Percentiles rank a stretch among this genome's conserved stretches.
Evolutionary conservation across 352 stramenopile genomes (phyloP).

Genomic region (Pythium folliculosum): DNA sequence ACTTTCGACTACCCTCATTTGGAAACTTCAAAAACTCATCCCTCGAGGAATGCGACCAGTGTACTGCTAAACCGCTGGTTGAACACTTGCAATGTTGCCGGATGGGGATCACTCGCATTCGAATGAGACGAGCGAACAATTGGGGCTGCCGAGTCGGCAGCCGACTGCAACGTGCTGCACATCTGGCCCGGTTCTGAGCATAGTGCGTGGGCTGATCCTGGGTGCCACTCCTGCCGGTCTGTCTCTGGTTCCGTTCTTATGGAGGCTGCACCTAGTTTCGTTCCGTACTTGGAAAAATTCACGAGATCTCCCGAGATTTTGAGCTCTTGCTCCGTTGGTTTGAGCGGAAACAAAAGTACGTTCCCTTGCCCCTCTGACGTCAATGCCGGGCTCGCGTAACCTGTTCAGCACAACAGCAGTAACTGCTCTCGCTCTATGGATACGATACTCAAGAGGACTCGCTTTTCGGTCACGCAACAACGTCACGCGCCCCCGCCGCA

Average conservation of each 20-base stretch:
- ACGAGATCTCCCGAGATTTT: not conserved
- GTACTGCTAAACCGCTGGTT: not conserved
- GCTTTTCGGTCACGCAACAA: not conserved
- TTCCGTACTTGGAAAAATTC: not conserved
- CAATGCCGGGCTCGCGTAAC: not conserved
- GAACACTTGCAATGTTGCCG: slow-evolving; percentile 14
- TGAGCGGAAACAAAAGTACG: not conserved
- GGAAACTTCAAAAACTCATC: slow-evolving; percentile 20
- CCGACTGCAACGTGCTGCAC: not conserved
- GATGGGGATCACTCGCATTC: not conserved
- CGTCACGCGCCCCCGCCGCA: not conserved
- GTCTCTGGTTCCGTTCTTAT: slow-evolving; percentile 21
- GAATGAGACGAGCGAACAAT: slow-evolving; percentile 14
- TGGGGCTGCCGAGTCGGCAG: too few species aligned
- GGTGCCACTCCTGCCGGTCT: slow-evolving; percentile 24
- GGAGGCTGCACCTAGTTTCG: not conserved
- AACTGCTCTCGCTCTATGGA: not conserved
- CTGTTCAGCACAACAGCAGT: not conserved
- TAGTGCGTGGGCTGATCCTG: slow-evolving; percentile 16
- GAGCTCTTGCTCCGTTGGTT: not conserved
- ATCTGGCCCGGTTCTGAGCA: slow-evolving; percentile 18
- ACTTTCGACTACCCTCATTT: not conserved
- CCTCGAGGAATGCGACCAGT: not conserved
- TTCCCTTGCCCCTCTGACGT: not conserved
- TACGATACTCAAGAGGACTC: too few species aligned